Evolutionary conservation across 164 flowering plant genomes (phyloP).

Genomic region (Stephania japonica): DNA sequence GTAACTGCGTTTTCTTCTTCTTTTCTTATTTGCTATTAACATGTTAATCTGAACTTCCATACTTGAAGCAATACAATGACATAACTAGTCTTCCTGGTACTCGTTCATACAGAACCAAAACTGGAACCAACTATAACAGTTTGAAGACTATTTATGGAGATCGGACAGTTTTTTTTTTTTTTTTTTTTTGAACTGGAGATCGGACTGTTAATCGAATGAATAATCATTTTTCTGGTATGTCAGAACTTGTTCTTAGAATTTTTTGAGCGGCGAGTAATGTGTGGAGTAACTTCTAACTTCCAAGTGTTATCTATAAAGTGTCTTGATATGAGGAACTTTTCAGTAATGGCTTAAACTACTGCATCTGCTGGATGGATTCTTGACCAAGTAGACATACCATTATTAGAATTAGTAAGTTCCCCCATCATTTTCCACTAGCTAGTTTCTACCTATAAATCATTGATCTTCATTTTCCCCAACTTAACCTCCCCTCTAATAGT

Average conservation of each 20-base stretch:
- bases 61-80: slow-evolving; percentile 23
- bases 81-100: slow-evolving; percentile 48
- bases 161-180: too few species aligned
- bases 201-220: slow-evolving; percentile 38
- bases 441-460: background rate
- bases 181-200: too few species aligned
- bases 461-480: too few species aligned
- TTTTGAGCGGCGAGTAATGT: too few species aligned
- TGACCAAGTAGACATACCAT: too few species aligned
- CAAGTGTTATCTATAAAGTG: too few species aligned
- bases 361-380: too few species aligned
- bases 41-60: background rate
- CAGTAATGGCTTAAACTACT: too few species aligned
- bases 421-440: background rate
- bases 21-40: background rate
- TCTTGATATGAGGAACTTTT: too few species aligned
- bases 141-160: slow-evolving; percentile 53
- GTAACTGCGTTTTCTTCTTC: background rate
- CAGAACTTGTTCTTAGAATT: background rate
- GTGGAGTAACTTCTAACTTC: too few species aligned
- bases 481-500: too few species aligned
- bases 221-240: background rate
- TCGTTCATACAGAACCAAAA: background rate
- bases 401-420: background rate
- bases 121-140: slow-evolving; percentile 30